Conservation (phyloP, 2,329 filamentous ascomycete species). For the Alternaria sp. region DNA sequence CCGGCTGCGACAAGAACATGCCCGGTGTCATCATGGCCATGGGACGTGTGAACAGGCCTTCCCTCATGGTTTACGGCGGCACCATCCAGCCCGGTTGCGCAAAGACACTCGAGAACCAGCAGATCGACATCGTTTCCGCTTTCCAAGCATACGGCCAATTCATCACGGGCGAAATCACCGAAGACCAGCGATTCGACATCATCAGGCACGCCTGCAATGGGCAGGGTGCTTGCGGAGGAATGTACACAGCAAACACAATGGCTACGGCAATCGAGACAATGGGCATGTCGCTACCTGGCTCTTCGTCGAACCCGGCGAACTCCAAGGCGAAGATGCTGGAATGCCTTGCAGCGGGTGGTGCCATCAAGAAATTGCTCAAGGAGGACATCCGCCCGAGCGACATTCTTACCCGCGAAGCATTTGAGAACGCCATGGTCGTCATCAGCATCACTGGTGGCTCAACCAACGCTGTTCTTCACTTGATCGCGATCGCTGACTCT, state of each 20-base stretch:
- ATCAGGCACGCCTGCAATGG: constrained; percentile 91
- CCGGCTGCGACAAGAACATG: constrained; percentile 99
- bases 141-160: constrained; percentile 98
- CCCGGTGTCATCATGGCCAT: constrained; percentile 72
- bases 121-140: constrained; percentile 93
- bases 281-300: constrained; percentile 59
- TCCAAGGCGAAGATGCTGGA: constrained; percentile 60
- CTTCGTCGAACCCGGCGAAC: constrained; percentile 58
- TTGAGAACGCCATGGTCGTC: constrained; percentile 60
- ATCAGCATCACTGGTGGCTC: constrained; percentile 59
- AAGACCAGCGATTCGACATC: constrained; percentile 92
- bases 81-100: constrained; percentile 92
- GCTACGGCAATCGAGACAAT: constrained; percentile 59
- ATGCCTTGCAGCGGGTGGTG: constrained; percentile 57
- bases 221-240: constrained; percentile 82
- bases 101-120: constrained; percentile 68
- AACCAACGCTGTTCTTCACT: constrained; percentile 59
- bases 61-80: constrained; percentile 97
- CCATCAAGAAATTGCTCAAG: constrained; percentile 59
- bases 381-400: constrained; percentile 58
- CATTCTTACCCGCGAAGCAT: constrained; percentile 57
- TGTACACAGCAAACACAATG: constrained; percentile 65
- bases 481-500: constrained; percentile 59
- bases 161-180: constrained; percentile 86
- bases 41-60: constrained; percentile 91